Evolutionary conservation across 768 basidiomycete genomes (phyloP), one percentile per base, ranked within the genome.

Genomic region (Pleurotus tuber-regium): DNA sequence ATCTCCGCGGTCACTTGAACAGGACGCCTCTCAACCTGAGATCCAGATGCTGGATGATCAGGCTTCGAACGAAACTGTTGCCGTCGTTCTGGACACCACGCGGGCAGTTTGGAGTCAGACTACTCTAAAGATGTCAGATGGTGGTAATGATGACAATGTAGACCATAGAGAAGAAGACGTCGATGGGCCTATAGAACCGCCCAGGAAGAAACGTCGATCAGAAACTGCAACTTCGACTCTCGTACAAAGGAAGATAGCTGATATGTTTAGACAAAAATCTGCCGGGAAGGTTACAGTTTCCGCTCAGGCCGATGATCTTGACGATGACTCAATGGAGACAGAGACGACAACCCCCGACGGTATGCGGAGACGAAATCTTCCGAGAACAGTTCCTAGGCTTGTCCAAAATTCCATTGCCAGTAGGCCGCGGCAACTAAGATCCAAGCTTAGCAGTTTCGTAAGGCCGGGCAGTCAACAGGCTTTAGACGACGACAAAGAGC

Each of bases 71-170:
- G 62, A 21, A 58, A 43, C 11, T 43, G 57, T n/a, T 28, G 11
- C 21, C 35, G 47, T 75, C 52, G 72, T 80, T 3, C 61, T 86
- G 28, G 74, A 70, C 57, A 87, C 86, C 0, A 66, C 71, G 3
- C 64, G 68, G 4, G 78, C 84, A 2, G 60, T 67, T 1, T 87
- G 84, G 68, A 64, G 50, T 28, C 57, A 30, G 26, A 21, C 8
- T 19, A 18, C 33, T 7, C 28, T 33, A 8, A 8, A 1, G 4
- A 12, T 44, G 11, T 11, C 49, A 11, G 35, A 26, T 24, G 52
- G 30, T 2, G 43, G 30, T 6, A 51, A 54, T 14, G 53, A 28
- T 12, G 56, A 56, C 18, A 43, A 36, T 16, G 57, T 14, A 19
- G 33, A n/a, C 3, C 43, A 49, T 1, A 50, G 40, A 23, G 52